Conservation (phyloP, 163 green algal species). For the Prototheca wickerhamii region DNA sequence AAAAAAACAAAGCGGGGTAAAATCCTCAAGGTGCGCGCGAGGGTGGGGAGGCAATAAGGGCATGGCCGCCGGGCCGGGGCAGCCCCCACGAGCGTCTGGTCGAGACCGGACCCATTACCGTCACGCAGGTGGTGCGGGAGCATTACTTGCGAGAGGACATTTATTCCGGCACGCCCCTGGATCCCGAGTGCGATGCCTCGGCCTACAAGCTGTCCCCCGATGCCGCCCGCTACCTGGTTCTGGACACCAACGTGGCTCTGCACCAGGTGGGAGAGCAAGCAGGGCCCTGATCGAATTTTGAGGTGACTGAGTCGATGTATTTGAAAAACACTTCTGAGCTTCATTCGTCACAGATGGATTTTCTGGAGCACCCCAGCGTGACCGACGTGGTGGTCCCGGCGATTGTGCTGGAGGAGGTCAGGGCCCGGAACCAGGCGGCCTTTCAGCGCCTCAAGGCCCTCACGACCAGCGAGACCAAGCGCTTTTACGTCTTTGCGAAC, state of each 20-base stretch:
- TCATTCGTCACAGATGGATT: conserved; percentile 68
- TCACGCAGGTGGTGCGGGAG: conserved; percentile 71
- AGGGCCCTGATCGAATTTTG: background rate
- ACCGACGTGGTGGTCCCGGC: conserved; percentile 77
- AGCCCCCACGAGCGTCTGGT: no score
- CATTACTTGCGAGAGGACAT: conserved; percentile 98
- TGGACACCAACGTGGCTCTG: conserved; percentile 94
- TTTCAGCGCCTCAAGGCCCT: conserved; percentile 75
- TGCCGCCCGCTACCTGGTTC: conserved; percentile 72
- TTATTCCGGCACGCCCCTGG: conserved; percentile 61
- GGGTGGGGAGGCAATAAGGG: background rate
- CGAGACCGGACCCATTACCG: background rate
- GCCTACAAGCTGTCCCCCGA: conserved; percentile 52
- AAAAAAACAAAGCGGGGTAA: conserved; percentile 85
- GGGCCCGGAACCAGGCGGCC: conserved; percentile 57
- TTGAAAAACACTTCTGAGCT: background rate
- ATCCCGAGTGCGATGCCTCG: conserved; percentile 49
- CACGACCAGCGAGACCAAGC: conserved; percentile 38
- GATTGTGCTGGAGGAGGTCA: conserved; percentile 74
- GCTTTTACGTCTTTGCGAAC: conserved; percentile 96
- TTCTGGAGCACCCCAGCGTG: conserved; percentile 82
- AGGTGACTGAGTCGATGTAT: no score
- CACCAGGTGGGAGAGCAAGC: conserved; percentile 54
- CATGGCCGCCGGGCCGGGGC: no score
- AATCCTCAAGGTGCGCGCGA: conserved; percentile 61